Conservation (phyloP, 73 alveolate species). For the Symbiodinium pilosum region DNA sequence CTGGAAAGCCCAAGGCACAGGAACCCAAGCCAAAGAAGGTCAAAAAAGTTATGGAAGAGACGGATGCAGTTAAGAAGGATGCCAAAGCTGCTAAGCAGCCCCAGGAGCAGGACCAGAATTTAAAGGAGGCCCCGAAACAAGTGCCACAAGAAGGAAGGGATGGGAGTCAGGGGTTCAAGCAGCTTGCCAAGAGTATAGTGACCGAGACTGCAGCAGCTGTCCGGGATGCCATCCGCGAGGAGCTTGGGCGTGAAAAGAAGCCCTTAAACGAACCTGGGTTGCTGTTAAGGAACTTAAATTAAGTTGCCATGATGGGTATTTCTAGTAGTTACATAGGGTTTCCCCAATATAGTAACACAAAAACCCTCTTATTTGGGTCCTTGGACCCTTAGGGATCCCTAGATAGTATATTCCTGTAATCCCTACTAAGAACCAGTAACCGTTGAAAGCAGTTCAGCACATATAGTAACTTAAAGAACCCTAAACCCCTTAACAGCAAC, state of each 20-base stretch:
- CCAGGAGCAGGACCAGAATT: neutral
- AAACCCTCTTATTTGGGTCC: too few relatives aligned
- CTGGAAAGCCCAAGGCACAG: neutral
- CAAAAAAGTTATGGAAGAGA: neutral
- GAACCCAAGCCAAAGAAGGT: neutral
- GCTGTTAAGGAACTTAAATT: too few relatives aligned
- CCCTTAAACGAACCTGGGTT: conserved; percentile 1
- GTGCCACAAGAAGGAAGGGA: neutral
- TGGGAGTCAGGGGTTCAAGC: neutral
- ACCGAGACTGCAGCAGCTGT: conserved; percentile 46
- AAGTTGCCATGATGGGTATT: too few relatives aligned
- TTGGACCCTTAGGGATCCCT: too few relatives aligned
- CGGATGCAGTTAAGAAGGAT: neutral
- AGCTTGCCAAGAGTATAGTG: conserved; percentile 27
- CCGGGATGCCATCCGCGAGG: conserved; percentile 62
- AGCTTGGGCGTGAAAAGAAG: neutral
- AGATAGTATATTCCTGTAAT: too few relatives aligned
- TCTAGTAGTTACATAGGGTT: too few relatives aligned
- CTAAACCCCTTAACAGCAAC: too few relatives aligned
- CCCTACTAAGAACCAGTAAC: too few relatives aligned
- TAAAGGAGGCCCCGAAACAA: neutral
- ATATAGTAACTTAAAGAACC: too few relatives aligned
- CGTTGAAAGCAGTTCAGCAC: too few relatives aligned
- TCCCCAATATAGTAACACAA: too few relatives aligned
- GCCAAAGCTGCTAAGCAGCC: neutral